Evolutionary conservation across 306 rosid genomes (phyloP), one percentile per base, ranked within the genome.

Genomic region (Casuarina glauca): DNA sequence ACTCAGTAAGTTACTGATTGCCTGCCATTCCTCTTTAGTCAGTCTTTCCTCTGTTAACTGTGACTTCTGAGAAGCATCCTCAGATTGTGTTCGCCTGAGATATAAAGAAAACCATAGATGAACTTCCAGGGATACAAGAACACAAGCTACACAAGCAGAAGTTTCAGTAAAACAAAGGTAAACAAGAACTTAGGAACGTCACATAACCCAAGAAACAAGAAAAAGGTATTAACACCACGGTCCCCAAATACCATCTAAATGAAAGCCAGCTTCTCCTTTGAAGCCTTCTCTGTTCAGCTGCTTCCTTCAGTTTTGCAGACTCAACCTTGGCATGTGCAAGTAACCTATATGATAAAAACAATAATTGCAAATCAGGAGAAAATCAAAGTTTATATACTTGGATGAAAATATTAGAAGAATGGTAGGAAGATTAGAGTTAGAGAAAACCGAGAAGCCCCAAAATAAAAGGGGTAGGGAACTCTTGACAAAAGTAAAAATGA

Each of bases 241-340:
- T 69, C 77, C 61, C 3, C 63, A 62, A 87, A 86, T 79, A 95
- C 99, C 99, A 93, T 46, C 82, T 41, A 76, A 91, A 91, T 4
- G 97, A 90, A 90, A 95, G 90, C 99, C 99, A 95, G 87, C 97
- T 75, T 82, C 86, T 87, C 78, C 86, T 93, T 86, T 80, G 85
- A 66, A 82, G 79, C 73, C 69, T 86, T 83, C 88, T 91, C 85
- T 82, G 93, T 76, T 89, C 96, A 64, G 97, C 97, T 45, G 93
- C 99, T 82, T 89, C 97, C 92, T 90, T 95, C 55, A 93, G 91
- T 76, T 95, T 95, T 76, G 87, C 97, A 77, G 91, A 89, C 84
- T 91, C 97, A 66, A 91, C 91, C 89, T 93, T 95, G 53, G 99
- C 99, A 84, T 93, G 99, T 16, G 97, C 99, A 84, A 89, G 97